A percentile compares a stretch with the other conserved stretches of the same genome.
phyloP scores from a whole-genome alignment of 2,329 filamentous ascomycete species.

The Hymenoscyphus scutula region DNA sequence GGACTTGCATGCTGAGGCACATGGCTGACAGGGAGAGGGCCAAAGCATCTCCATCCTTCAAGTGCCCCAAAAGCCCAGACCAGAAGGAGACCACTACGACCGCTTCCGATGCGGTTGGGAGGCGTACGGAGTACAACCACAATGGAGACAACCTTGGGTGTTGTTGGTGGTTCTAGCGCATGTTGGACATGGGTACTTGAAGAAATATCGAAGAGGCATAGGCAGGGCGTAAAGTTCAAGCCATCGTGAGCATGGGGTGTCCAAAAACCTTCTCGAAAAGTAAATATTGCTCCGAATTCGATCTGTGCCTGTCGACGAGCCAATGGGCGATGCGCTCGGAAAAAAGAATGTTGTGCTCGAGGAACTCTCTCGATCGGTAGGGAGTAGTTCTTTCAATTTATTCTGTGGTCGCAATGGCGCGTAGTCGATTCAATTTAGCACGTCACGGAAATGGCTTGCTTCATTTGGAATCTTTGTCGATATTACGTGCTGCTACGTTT shows the following conservation, averaged over 20 bases:
- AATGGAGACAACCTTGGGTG: not conserved
- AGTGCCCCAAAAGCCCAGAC: not conserved
- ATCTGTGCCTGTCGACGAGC: not conserved
- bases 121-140: conserved; percentile 4
- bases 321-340: not conserved
- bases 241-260: conserved; percentile 5
- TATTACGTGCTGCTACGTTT: conserved; percentile 13
- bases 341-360: not conserved
- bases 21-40: conserved; percentile 16
- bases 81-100: not conserved
- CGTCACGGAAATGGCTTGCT: not conserved
- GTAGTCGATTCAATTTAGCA: conserved; percentile 4
- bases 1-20: conserved; percentile 4
- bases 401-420: conserved; percentile 11
- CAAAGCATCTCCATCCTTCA: not conserved
- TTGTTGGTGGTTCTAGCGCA: not conserved
- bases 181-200: not conserved
- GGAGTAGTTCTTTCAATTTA: not conserved
- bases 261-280: not conserved
- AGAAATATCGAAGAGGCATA: not conserved
- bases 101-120: conserved; percentile 6
- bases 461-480: conserved; percentile 13
- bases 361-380: not conserved
- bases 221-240: too few relatives aligned
- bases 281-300: not conserved